A percentile compares a stretch with the other conserved stretches of the same genome.
phyloP scores from a whole-genome alignment of 1,284 basidiomycete species.

The Sporisorium graminicola region DNA sequence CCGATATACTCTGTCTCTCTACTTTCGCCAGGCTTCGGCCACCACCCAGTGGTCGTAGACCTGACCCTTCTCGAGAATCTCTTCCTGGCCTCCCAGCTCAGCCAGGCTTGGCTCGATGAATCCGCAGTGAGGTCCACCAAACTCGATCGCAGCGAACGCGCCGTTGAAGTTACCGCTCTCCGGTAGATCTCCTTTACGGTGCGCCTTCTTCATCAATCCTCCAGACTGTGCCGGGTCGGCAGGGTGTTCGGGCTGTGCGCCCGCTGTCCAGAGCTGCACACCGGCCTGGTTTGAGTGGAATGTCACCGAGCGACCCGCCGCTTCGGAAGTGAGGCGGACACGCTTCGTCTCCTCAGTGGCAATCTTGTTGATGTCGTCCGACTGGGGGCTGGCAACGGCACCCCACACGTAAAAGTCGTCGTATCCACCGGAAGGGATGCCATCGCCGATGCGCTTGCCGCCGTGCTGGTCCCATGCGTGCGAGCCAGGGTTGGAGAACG shows the following conservation, averaged over 20 bases:
- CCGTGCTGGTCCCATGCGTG: conserved; percentile 48
- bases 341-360: conserved; percentile 37
- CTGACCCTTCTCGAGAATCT: conserved; percentile 54
- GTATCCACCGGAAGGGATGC: conserved; percentile 49
- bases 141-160: conserved; percentile 59
- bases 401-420: conserved; percentile 67
- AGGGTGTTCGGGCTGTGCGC: conserved; percentile 43
- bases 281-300: conserved; percentile 63
- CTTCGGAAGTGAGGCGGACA: conserved; percentile 34
- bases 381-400: conserved; percentile 19
- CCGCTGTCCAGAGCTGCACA: conserved; percentile 60
- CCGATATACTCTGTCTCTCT: not conserved
- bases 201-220: conserved; percentile 45
- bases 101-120: conserved; percentile 49
- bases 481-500: conserved; percentile 36
- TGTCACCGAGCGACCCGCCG: conserved; percentile 46
- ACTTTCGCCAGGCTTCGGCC: conserved; percentile 44
- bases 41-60: conserved; percentile 59
- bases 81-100: conserved; percentile 48
- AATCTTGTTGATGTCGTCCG: conserved; percentile 34
- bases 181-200: conserved; percentile 36
- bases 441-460: conserved; percentile 43
- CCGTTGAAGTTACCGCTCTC: conserved; percentile 49
- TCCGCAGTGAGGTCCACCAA: conserved; percentile 62
- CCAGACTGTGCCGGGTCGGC: conserved; percentile 36